These are phyloP conservation scores for Neurospora tetraspora DNA, from an alignment of 495 filamentous ascomycete species.

Conservation along the genomic window DNA sequence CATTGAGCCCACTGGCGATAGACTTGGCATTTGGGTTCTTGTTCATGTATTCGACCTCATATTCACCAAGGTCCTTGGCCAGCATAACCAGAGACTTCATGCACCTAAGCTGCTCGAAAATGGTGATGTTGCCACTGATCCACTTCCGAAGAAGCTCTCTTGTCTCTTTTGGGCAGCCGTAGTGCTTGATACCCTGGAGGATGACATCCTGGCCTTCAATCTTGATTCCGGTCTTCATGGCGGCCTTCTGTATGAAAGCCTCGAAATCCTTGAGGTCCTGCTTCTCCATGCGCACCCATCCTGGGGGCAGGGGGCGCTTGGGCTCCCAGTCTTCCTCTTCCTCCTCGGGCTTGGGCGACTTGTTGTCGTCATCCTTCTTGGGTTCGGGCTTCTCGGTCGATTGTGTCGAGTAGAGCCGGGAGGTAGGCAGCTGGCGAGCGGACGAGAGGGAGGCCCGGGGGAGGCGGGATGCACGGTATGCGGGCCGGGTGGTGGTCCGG, in stretches of 20 bases:
- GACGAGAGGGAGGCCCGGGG: conserved; percentile 7
- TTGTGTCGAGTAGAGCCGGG: conserved; percentile 14
- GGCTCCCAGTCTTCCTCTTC: neutral
- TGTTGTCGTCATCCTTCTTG: neutral
- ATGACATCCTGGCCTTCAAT: neutral
- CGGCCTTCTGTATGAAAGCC: neutral
- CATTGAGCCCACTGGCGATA: neutral
- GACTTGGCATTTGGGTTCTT: neutral
- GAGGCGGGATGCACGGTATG: conserved; percentile 5
- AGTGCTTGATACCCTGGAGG: conserved; percentile 6
- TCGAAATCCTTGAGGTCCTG: conserved; percentile 17
- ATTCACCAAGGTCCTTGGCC: conserved; percentile 4
- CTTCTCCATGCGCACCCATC: conserved; percentile 26
- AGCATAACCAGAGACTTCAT: conserved; percentile 12
- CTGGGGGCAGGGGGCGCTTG: conserved; percentile 15
- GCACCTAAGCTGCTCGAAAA: conserved; percentile 47
- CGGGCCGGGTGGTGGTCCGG: conserved; percentile 11
- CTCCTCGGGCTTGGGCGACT: neutral
- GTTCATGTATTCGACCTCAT: conserved; percentile 1
- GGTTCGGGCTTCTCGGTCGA: neutral
- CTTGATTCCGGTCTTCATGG: conserved; percentile 1
- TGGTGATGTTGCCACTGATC: conserved; percentile 48
- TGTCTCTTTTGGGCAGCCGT: conserved; percentile 21
- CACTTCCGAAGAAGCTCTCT: conserved; percentile 39
- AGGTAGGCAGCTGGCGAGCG: conserved; percentile 5